Percentiles rank a stretch among this genome's conserved stretches.
Conservation (phyloP, 225 moss, liverwort and hornwort species). For the Physcomitrellopsis africana region DNA sequence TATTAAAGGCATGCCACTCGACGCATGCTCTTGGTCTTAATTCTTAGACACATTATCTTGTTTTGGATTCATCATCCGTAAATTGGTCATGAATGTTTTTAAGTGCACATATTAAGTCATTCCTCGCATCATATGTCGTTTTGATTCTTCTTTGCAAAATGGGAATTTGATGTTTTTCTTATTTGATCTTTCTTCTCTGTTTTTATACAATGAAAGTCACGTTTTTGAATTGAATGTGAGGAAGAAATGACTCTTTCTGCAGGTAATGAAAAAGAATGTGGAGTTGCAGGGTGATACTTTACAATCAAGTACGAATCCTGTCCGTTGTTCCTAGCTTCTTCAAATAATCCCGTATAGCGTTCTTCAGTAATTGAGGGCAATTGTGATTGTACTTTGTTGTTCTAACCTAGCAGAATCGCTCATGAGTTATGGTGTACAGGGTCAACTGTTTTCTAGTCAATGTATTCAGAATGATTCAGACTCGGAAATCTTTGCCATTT, state of each 20-base stretch:
- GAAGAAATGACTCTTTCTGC: slow-evolving; percentile 25
- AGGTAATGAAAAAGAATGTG: slow-evolving; percentile 93
- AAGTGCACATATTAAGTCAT: too few relatives aligned
- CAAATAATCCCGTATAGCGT: neutral
- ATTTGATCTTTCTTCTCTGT: neutral
- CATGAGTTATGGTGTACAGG: neutral
- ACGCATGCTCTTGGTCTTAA: slow-evolving; percentile 21
- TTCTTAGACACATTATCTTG: neutral
- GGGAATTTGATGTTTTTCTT: neutral
- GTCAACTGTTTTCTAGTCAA: neutral
- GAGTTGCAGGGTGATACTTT: slow-evolving; percentile 49
- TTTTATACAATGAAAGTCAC: neutral
- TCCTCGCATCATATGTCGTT: neutral
- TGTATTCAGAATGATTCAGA: neutral
- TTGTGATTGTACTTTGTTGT: neutral
- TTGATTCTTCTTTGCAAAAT: neutral
- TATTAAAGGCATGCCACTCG: slow-evolving; percentile 70
- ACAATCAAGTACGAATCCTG: slow-evolving; percentile 41
- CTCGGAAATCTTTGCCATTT: neutral
- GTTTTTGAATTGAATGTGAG: neutral
- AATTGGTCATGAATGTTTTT: neutral
- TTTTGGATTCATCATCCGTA: slow-evolving; percentile 4
- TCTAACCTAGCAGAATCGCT: neutral
- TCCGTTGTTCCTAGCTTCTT: slow-evolving; percentile 6
- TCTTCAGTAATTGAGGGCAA: too few relatives aligned